Conservation (phyloP, 2,329 filamentous ascomycete genomes). For the Curvularia verruculosa region DNA sequence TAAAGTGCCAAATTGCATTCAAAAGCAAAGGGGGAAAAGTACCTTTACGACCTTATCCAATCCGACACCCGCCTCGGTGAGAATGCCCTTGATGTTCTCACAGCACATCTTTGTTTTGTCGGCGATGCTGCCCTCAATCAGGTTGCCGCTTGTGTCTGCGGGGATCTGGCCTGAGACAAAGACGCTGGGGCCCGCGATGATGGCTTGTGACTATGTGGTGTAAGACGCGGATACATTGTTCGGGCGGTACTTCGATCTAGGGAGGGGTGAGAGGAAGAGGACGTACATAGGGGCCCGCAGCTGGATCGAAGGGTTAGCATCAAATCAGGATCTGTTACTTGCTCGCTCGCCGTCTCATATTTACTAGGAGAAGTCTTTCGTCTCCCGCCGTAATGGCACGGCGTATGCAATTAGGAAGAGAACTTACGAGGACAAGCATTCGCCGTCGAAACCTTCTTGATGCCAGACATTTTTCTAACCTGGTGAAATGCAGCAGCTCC, state of each 20-base stretch:
- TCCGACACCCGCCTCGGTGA: constrained; percentile 78
- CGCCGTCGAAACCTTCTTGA: constrained; percentile 52
- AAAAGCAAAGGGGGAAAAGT: neutral
- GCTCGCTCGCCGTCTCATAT: constrained; percentile 11
- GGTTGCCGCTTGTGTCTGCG: constrained; percentile 64
- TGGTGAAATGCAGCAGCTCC: constrained; percentile 3
- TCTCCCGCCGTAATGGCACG: neutral
- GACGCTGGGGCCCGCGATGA: constrained; percentile 70
- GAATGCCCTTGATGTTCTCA: constrained; percentile 82
- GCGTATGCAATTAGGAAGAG: neutral
- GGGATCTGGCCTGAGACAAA: constrained; percentile 81
- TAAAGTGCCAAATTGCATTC: neutral
- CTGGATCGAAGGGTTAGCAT: constrained; percentile 29
- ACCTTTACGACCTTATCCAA: constrained; percentile 87
- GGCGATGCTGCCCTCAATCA: constrained; percentile 68
- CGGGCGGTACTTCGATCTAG: neutral
- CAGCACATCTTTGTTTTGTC: constrained; percentile 74
- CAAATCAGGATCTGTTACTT: neutral
- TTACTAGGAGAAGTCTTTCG: too few species aligned
- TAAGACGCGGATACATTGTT: neutral
- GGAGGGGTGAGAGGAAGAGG: neutral
- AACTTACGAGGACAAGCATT: constrained; percentile 53
- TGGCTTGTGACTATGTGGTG: constrained; percentile 59
- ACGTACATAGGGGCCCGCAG: constrained; percentile 54
- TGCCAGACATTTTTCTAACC: constrained; percentile 49